A percentile compares a stretch with the other conserved stretches of the same genome.
These are phyloP conservation scores for Trichoderma koningiopsis DNA, from an alignment of 2,329 filamentous ascomycete genomes.

Conservation along the genomic window DNA sequence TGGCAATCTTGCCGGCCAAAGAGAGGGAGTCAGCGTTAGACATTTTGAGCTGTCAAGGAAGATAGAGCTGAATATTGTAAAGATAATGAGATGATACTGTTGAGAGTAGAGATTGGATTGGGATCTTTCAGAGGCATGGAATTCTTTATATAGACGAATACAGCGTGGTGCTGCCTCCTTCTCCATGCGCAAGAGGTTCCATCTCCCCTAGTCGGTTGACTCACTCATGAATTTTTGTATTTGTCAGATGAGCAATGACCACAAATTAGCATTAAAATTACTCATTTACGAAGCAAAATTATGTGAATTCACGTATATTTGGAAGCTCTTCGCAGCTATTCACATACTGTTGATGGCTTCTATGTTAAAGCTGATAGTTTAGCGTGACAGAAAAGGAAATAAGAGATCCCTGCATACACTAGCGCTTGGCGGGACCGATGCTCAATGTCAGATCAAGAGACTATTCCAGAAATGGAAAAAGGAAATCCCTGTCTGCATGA, in stretches of 20 bases:
- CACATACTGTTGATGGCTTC: background rate
- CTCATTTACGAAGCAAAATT: background rate
- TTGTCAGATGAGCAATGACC: background rate
- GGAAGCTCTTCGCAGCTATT: background rate
- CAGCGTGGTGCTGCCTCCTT: no score
- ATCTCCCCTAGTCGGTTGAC: background rate
- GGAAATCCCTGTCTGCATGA: constrained; percentile 18
- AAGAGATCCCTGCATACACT: constrained; percentile 13
- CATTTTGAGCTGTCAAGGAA: background rate
- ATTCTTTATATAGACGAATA: background rate
- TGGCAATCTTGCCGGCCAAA: constrained; percentile 43
- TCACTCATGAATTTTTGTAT: background rate
- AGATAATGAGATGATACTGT: background rate
- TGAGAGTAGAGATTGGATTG: no score
- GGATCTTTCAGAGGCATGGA: background rate
- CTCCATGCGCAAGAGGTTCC: background rate
- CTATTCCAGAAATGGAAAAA: constrained; percentile 10
- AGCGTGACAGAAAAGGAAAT: constrained; percentile 6
- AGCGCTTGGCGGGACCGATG: background rate
- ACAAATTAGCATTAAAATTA: no score
- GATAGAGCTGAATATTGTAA: background rate
- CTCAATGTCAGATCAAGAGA: background rate
- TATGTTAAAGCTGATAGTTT: background rate
- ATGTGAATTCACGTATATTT: no score
- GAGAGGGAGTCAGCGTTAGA: constrained; percentile 30